A percentile compares a stretch with the other conserved stretches of the same genome.
These are phyloP conservation scores for Talinum fruticosum DNA, from an alignment of 148 eudicot genomes.

Conservation along the genomic window DNA sequence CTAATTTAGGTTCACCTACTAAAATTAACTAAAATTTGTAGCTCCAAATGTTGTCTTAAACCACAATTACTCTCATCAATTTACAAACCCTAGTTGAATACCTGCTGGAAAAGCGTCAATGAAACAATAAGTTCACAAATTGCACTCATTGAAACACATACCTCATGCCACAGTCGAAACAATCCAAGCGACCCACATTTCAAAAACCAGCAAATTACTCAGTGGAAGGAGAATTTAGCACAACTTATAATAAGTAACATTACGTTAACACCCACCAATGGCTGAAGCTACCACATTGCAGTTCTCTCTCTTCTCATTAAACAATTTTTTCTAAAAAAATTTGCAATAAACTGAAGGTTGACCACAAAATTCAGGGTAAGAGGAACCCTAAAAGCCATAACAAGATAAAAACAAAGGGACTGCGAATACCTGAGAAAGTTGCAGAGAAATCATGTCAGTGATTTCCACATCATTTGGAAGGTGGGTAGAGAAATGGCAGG, in stretches of 20 bases:
- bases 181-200: constrained; percentile 3
- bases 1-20: neutral
- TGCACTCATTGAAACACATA: neutral
- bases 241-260: neutral
- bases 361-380: constrained; percentile 1
- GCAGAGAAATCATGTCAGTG: neutral
- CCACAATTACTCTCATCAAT: neutral
- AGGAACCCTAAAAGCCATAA: constrained; percentile 13
- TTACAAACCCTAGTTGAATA: neutral
- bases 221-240: neutral
- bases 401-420: neutral
- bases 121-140: neutral
- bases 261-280: neutral
- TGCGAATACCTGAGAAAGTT: neutral
- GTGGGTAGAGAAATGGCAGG: neutral
- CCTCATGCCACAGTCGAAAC: neutral
- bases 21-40: neutral
- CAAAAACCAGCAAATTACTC: neutral
- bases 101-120: constrained; percentile 9
- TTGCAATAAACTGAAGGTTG: neutral
- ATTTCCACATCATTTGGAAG: constrained; percentile 3
- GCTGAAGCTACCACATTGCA: neutral
- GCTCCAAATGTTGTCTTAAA: neutral
- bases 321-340: neutral
- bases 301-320: neutral